Evolutionary conservation across 371 early-diverging fungal genomes (phyloP).

Genomic region (Mortierella sp.): DNA sequence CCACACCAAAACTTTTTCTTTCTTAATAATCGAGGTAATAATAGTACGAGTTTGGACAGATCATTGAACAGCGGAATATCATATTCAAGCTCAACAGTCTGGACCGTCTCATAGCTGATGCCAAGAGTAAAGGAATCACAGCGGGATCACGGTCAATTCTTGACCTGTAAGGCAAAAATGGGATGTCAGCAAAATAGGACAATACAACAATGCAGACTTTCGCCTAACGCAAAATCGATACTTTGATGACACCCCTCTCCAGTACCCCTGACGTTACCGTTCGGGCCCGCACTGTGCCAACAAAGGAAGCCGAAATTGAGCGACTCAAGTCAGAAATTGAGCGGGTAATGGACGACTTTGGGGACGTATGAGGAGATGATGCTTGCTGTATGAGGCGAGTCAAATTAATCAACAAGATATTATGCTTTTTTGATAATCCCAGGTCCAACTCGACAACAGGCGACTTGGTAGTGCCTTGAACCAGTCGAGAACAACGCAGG

Average conservation of each 20-base stretch:
- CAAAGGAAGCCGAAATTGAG: slow-evolving; percentile 49
- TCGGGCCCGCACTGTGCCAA: slow-evolving; percentile 44
- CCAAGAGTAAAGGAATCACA: slow-evolving; percentile 35
- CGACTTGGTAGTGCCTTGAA: slow-evolving; percentile 38
- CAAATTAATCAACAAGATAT: neutral
- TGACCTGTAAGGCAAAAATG: slow-evolving; percentile 21
- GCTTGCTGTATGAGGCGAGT: neutral
- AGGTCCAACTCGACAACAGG: slow-evolving; percentile 46
- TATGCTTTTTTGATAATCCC: neutral
- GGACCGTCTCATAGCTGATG: slow-evolving; percentile 39
- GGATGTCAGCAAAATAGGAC: too few relatives aligned
- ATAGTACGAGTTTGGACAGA: slow-evolving; percentile 51
- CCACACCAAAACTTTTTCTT: neutral
- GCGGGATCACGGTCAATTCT: slow-evolving; percentile 38
- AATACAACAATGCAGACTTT: neutral
- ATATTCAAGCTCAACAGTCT: slow-evolving; percentile 45
- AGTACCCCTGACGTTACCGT: slow-evolving; percentile 46
- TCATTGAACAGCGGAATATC: slow-evolving; percentile 43
- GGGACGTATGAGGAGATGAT: too few relatives aligned
- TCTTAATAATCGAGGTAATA: neutral
- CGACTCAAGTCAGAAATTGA: slow-evolving; percentile 45
- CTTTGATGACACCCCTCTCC: neutral
- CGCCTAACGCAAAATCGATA: neutral
- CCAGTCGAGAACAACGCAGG: slow-evolving; percentile 35
- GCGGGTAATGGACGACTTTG: too few relatives aligned